These are phyloP conservation scores for Globisporangium middletonii DNA, from an alignment of 352 stramenopile species.

Conservation along the genomic window DNA sequence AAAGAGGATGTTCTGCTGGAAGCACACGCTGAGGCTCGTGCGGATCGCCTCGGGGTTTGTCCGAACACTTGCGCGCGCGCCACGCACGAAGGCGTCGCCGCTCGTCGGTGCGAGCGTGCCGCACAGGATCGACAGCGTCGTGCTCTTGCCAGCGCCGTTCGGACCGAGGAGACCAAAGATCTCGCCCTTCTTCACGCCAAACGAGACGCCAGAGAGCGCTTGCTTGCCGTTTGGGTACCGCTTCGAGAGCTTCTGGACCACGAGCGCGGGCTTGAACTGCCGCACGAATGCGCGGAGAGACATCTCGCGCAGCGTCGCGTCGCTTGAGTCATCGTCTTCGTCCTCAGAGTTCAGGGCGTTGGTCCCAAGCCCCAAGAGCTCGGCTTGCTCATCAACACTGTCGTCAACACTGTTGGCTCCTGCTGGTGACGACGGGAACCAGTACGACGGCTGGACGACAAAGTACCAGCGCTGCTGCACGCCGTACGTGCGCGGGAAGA, in stretches of 20 bases:
- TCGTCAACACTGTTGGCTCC: not conserved
- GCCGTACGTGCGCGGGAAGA: constrained; percentile 90
- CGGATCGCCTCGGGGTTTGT: too few species aligned
- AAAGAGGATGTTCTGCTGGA: too few species aligned
- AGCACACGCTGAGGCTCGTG: too few species aligned
- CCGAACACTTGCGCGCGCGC: too few species aligned
- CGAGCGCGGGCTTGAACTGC: constrained; percentile 48
- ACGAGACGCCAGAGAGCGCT: constrained; percentile 78
- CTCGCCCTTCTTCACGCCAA: constrained; percentile 51
- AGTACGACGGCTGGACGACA: constrained; percentile 80
- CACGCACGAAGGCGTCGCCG: too few species aligned
- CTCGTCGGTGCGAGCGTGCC: too few species aligned
- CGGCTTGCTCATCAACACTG: constrained; percentile 15
- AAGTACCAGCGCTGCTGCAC: constrained; percentile 93
- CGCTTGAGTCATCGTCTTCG: constrained; percentile 15
- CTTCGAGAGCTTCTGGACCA: constrained; percentile 56
- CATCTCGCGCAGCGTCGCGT: constrained; percentile 65
- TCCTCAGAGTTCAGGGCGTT: constrained; percentile 2
- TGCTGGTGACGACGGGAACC: constrained; percentile 25
- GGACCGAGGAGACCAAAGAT: too few species aligned
- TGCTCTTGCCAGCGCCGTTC: too few species aligned
- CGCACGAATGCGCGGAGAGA: constrained; percentile 47
- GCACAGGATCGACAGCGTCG: too few species aligned
- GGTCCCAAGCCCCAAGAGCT: constrained; percentile 4
- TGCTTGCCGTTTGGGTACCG: constrained; percentile 70